Evolutionary conservation across 352 stramenopile species (phyloP).

Genomic region (Globisporangium irregulare): DNA sequence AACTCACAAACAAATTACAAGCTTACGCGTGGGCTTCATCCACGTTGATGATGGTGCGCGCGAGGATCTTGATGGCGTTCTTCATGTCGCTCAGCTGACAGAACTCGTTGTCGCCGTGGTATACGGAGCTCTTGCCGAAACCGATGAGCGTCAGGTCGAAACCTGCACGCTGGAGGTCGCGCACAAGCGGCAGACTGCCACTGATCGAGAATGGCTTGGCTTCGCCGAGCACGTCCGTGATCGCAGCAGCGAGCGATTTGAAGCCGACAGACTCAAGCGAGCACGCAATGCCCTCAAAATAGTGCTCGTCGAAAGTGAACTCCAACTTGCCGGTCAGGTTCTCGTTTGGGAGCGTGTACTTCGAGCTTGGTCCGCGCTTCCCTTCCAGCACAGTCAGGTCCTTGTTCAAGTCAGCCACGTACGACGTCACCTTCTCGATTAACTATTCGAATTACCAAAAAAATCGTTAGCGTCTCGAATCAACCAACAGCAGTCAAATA

Average conservation of each 20-base stretch:
- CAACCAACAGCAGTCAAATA: not conserved
- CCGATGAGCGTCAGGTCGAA: constrained; percentile 76
- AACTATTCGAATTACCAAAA: constrained; percentile 35
- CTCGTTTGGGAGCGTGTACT: constrained; percentile 88
- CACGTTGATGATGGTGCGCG: constrained; percentile 77
- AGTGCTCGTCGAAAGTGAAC: constrained; percentile 77
- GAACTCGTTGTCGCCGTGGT: constrained; percentile 93
- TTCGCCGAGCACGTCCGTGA: constrained; percentile 70
- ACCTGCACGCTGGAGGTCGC: constrained; percentile 70
- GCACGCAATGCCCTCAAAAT: constrained; percentile 92
- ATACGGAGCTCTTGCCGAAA: constrained; percentile 80
- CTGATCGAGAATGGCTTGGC: constrained; percentile 91
- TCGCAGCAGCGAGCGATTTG: constrained; percentile 79
- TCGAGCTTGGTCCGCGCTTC: constrained; percentile 85
- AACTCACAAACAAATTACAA: constrained; percentile 3
- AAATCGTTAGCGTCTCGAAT: not conserved
- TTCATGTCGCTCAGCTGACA: constrained; percentile 86
- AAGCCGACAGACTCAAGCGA: constrained; percentile 89
- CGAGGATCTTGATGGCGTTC: constrained; percentile 85
- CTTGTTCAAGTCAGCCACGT: constrained; percentile 86
- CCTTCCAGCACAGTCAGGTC: constrained; percentile 80
- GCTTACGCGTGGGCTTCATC: constrained; percentile 28
- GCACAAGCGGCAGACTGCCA: constrained; percentile 74
- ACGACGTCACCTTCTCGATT: constrained; percentile 70
- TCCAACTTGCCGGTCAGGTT: constrained; percentile 81